A percentile compares a stretch with the other conserved stretches of the same genome.
Conservation (phyloP, 1,139 yeast species). For the Pichia sp. region DNA sequence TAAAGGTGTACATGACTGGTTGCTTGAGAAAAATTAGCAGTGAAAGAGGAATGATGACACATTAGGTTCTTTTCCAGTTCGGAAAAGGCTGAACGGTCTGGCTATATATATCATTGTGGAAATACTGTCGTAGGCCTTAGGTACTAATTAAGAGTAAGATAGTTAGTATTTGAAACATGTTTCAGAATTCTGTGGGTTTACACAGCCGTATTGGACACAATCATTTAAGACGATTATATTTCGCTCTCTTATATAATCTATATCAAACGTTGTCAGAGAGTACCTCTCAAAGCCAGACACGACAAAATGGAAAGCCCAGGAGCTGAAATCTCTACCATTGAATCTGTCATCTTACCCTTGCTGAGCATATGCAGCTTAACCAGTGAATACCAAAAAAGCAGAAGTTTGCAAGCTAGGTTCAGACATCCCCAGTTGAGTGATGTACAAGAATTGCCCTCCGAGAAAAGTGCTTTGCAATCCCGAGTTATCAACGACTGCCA, state of each 20-base stretch:
- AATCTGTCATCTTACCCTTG: slow-evolving; percentile 7
- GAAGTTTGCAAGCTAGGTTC: background rate
- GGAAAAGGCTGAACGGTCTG: background rate
- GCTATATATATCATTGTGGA: background rate
- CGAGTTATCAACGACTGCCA: slow-evolving; percentile 14
- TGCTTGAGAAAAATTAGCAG: background rate
- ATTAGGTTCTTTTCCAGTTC: background rate
- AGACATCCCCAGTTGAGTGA: background rate
- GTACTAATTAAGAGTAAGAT: background rate
- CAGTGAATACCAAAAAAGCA: background rate
- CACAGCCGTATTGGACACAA: background rate
- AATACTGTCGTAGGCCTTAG: background rate
- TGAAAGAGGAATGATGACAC: background rate
- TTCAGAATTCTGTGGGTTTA: background rate
- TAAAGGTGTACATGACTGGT: slow-evolving; percentile 3
- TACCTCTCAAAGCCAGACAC: background rate
- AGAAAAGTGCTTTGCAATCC: slow-evolving; percentile 2
- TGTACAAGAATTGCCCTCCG: slow-evolving; percentile 3
- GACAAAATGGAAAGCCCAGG: background rate
- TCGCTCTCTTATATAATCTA: no score
- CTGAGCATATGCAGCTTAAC: slow-evolving; percentile 14
- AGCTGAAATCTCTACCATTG: background rate
- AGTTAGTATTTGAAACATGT: background rate
- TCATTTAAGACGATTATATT: background rate
- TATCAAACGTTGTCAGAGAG: no score